phyloP scores from a whole-genome alignment of 306 rosid genomes.

The Fagus sylvatica region DNA sequence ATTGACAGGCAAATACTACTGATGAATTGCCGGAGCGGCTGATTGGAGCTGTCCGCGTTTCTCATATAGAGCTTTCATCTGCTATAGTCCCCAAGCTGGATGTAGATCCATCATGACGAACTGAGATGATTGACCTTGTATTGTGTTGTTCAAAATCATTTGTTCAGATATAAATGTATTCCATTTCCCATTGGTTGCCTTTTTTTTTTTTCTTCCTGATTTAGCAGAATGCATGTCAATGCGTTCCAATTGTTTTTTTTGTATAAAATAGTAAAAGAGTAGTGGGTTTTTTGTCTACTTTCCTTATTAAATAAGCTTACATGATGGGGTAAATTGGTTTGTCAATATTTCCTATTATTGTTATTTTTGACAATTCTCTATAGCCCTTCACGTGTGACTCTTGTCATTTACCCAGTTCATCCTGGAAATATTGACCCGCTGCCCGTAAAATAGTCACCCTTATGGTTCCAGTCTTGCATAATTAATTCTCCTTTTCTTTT shows the following conservation, averaged over 20 bases:
- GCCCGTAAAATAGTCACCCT: too few relatives aligned
- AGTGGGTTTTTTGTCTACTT: neutral
- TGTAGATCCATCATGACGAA: constrained; percentile 55
- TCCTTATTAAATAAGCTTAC: constrained; percentile 28
- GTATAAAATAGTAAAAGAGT: constrained; percentile 26
- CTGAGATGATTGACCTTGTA: constrained; percentile 18
- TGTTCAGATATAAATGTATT: constrained; percentile 44
- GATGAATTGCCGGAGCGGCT: constrained; percentile 96
- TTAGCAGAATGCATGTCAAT: constrained; percentile 40
- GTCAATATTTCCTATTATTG: neutral
- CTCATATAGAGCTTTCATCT: constrained; percentile 77
- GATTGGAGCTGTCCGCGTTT: constrained; percentile 89
- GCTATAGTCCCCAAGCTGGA: constrained; percentile 80
- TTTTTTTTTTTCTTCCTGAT: constrained; percentile 4
- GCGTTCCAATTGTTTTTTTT: constrained; percentile 36
- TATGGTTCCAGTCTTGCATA: too few relatives aligned
- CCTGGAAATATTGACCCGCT: too few relatives aligned
- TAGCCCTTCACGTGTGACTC: too few relatives aligned
- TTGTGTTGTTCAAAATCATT: constrained; percentile 43
- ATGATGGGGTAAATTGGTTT: constrained; percentile 10
- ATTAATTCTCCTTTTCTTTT: too few relatives aligned
- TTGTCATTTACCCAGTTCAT: too few relatives aligned
- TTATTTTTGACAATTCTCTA: too few relatives aligned
- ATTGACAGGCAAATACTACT: constrained; percentile 69
- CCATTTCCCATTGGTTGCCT: constrained; percentile 38